Evolutionary conservation across 2,329 filamentous ascomycete species (phyloP), one percentile per base, ranked within the genome.

Genomic region (Fusarium haematococcum): DNA sequence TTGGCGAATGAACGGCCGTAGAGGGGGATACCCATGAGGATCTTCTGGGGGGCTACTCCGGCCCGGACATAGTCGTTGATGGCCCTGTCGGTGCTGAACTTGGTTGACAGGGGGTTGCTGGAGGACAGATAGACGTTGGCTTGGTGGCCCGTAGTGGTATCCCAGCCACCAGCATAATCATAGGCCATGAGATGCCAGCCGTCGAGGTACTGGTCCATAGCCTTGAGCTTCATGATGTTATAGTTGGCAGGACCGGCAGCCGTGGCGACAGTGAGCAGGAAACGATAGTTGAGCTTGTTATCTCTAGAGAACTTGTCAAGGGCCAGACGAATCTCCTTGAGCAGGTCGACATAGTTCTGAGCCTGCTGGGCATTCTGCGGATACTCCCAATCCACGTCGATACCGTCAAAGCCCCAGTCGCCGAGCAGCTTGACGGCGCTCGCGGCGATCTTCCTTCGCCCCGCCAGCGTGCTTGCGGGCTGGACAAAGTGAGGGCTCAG

Each of bases 1-100:
- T 88, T 85, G 60, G 87, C 84, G 78, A 97, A 97, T 0, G 91
- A 88, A n/a, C 94, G 91, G 1, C 94, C 94, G 79, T 96, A 97
- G 1, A 97, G 86, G 0, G 94, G 93, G 84, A 96, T 88, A 1
- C 94, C 94, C 35, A 97, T 83, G 8, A 94, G 88, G 60, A 97
- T 90, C 83, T 95, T 96, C 59, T 83, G 79, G 0, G 90, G 73
- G 0, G 87, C 76, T 10, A 97, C 87, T 10, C 91, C 91, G 14
- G 86, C 84, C 5, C 84, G 79, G 13, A 90, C 82, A 65, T 83
- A 83, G 48, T 79, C 89, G 10, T 85, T 80, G 30, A 97, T 84
- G 5, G 93, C 93, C 39, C 85, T 83, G 59, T 93, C 86, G 4
- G 92, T 93, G 84, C 87, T 92, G 84, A 92, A 93, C 10, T 92